These are phyloP conservation scores for Penicillium frequentans DNA, from an alignment of 2,329 filamentous ascomycete genomes.

Conservation along the genomic window DNA sequence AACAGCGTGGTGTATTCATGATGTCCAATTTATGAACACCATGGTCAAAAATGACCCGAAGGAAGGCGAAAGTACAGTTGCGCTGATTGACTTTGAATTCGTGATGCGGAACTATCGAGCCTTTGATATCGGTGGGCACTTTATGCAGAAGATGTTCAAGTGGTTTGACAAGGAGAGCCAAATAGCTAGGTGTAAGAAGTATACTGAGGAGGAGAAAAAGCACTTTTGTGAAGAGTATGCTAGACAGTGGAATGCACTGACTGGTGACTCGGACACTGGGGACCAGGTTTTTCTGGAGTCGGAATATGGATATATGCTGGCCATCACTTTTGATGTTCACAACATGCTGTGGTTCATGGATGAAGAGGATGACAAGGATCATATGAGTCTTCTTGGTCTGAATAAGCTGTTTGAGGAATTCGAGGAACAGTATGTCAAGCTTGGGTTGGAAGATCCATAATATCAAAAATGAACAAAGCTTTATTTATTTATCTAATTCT, in stretches of 20 bases:
- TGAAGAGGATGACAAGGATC: slow-evolving; percentile 17
- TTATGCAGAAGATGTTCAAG: slow-evolving; percentile 27
- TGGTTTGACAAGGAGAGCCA: slow-evolving; percentile 24
- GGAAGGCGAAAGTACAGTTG: slow-evolving; percentile 17
- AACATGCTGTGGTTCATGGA: slow-evolving; percentile 26
- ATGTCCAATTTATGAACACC: slow-evolving; percentile 24
- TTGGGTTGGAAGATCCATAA: slow-evolving; percentile 4
- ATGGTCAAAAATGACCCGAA: slow-evolving; percentile 18
- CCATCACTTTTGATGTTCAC: slow-evolving; percentile 22
- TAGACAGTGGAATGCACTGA: slow-evolving; percentile 20
- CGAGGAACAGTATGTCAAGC: slow-evolving; percentile 15
- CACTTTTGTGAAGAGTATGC: slow-evolving; percentile 24
- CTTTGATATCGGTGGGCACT: slow-evolving; percentile 24
- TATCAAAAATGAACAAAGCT: no score
- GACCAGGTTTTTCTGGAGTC: slow-evolving; percentile 20
- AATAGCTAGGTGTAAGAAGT: slow-evolving; percentile 18
- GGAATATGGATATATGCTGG: slow-evolving; percentile 21
- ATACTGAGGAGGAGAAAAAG: slow-evolving; percentile 20
- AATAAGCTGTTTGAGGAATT: slow-evolving; percentile 23
- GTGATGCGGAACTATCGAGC: slow-evolving; percentile 23
- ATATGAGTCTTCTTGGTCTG: slow-evolving; percentile 18
- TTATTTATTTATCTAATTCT: no score
- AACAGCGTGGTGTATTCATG: slow-evolving; percentile 23
- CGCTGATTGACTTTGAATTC: slow-evolving; percentile 22
- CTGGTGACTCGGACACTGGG: slow-evolving; percentile 22